Conservation (phyloP, 176 grass and related monocot species). For the Rhynchospora tenuis region DNA sequence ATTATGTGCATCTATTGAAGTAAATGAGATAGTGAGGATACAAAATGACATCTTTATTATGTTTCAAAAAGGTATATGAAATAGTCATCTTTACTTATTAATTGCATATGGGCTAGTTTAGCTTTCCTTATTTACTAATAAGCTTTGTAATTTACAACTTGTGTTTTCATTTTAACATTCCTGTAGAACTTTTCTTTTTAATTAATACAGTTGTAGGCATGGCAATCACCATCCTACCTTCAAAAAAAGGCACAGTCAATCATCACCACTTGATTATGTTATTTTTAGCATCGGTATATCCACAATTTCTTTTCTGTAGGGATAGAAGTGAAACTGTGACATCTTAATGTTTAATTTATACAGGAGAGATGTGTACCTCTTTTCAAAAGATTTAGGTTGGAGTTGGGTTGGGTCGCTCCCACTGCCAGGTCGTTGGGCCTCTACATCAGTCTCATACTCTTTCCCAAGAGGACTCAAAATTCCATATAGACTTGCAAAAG, state of each 20-base stretch:
- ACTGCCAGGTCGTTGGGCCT: slow-evolving; percentile 31
- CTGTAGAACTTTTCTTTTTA: no score
- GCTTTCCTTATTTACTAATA: no score
- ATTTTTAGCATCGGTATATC: background rate
- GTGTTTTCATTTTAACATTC: no score
- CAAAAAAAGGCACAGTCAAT: no score
- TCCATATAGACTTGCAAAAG: slow-evolving; percentile 56
- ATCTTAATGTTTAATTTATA: background rate
- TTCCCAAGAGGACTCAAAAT: slow-evolving; percentile 66
- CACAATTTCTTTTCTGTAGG: background rate
- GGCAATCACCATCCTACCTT: no score
- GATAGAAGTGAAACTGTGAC: background rate
- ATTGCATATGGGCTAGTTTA: no score
- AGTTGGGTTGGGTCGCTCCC: background rate
- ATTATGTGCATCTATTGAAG: background rate
- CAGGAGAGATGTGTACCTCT: slow-evolving; percentile 5
- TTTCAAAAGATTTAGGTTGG: slow-evolving; percentile 35
- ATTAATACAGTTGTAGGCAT: no score
- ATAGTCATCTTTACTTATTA: background rate
- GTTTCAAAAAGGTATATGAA: background rate
- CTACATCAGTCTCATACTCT: slow-evolving; percentile 48
- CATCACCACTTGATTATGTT: no score
- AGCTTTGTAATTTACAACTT: no score
- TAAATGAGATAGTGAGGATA: background rate
- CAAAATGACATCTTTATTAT: background rate